Percentiles rank a stretch among this genome's conserved stretches.
Conservation (phyloP, 768 basidiomycete genomes). For the Mycena belliarum region DNA sequence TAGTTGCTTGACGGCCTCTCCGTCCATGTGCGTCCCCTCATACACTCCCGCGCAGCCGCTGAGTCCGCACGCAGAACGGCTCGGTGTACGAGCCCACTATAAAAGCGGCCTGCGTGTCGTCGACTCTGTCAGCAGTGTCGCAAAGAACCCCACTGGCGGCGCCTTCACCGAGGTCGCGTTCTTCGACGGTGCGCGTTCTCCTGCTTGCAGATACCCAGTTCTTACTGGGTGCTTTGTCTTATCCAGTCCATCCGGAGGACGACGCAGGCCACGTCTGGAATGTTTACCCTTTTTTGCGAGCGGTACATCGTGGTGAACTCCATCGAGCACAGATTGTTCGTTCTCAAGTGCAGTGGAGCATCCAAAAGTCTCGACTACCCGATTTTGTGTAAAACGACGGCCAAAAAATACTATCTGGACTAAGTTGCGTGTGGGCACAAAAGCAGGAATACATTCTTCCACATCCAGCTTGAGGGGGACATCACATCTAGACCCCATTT, state of each 20-base stretch:
- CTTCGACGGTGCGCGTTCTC: slow-evolving; percentile 23
- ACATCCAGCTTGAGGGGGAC: too few species aligned
- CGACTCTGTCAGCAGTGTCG: slow-evolving; percentile 28
- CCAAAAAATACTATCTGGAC: too few species aligned
- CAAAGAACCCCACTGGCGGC: slow-evolving; percentile 29
- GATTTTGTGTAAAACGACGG: too few species aligned
- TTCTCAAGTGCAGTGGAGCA: slow-evolving; percentile 1
- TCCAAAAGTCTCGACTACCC: too few species aligned
- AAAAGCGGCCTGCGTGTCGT: slow-evolving; percentile 30
- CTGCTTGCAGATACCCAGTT: neutral
- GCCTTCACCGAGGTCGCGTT: slow-evolving; percentile 28
- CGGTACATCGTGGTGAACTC: slow-evolving; percentile 12
- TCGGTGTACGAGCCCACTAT: slow-evolving; percentile 31
- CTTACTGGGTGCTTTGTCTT: too few species aligned
- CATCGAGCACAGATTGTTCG: slow-evolving; percentile 13
- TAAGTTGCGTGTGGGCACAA: too few species aligned
- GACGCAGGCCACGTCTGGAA: slow-evolving; percentile 15
- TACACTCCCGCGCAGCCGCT: neutral
- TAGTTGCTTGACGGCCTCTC: slow-evolving; percentile 15
- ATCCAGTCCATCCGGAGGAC: slow-evolving; percentile 11
- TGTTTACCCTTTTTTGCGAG: slow-evolving; percentile 12
- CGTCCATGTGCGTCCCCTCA: slow-evolving; percentile 10
- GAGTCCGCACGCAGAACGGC: slow-evolving; percentile 15
- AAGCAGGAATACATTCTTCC: too few species aligned
- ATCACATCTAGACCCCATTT: too few species aligned